Evolutionary conservation across 768 basidiomycete species (phyloP).

Genomic region (Cantharellus cinnabarinus): DNA sequence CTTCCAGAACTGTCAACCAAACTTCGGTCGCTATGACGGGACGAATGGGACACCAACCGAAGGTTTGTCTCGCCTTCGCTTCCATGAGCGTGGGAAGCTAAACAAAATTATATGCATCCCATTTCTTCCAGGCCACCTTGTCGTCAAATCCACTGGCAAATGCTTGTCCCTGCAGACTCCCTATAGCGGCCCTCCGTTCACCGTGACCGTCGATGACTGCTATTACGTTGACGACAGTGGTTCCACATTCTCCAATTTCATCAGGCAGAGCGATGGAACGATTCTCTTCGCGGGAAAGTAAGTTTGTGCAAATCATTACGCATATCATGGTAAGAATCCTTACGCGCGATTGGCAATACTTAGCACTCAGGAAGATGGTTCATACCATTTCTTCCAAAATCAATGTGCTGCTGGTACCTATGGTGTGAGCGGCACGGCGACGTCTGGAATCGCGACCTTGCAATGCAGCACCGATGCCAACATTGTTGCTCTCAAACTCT

Average conservation of each 20-base stretch:
- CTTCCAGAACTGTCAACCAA: background rate
- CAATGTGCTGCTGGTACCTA: background rate
- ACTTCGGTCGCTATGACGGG: background rate
- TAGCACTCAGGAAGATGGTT: background rate
- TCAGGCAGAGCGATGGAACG: background rate
- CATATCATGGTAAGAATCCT: background rate
- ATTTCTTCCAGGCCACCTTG: background rate
- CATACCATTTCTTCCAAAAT: background rate
- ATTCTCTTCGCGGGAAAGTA: background rate
- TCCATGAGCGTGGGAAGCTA: background rate
- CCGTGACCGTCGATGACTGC: background rate
- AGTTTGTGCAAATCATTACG: background rate
- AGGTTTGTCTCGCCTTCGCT: background rate
- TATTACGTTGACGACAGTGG: background rate
- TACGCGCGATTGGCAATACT: background rate
- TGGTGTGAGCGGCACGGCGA: conserved; percentile 39
- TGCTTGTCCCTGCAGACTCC: background rate
- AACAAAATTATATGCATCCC: background rate
- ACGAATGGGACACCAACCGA: background rate
- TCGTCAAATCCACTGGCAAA: background rate
- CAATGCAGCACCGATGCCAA: background rate
- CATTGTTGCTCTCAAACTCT: background rate
- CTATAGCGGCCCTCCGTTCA: background rate
- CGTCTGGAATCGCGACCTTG: background rate
- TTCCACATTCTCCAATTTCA: background rate